Conservation (phyloP, 2,329 filamentous ascomycete species). For the Setomelanomma holmii region DNA sequence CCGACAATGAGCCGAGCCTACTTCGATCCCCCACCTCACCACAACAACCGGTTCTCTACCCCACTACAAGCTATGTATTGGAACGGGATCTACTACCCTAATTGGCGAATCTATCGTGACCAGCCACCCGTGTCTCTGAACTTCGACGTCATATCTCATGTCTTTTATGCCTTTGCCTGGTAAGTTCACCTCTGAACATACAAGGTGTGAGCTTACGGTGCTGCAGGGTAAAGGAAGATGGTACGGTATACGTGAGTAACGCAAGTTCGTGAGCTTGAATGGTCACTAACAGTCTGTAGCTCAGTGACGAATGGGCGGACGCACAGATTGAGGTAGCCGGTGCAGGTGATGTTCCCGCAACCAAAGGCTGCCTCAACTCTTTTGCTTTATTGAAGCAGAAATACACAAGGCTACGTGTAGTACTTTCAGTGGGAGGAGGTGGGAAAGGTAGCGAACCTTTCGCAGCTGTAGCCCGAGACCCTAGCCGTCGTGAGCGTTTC, state of each 20-base stretch:
- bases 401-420: conserved; percentile 74
- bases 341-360: conserved; percentile 40
- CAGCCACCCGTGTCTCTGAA: conserved; percentile 77
- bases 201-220: conserved; percentile 25
- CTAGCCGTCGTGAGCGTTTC: conserved; percentile 71
- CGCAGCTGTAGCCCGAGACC: conserved; percentile 68
- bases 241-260: conserved; percentile 73
- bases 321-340: conserved; percentile 75
- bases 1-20: conserved; percentile 41
- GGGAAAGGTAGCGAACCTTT: conserved; percentile 71
- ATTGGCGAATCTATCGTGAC: conserved; percentile 74
- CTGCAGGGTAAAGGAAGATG: conserved; percentile 70
- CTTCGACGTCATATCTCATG: conserved; percentile 77
- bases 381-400: conserved; percentile 75
- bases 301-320: conserved; percentile 83
- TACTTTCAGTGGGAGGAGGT: conserved; percentile 80
- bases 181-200: conserved; percentile 37
- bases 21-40: conserved; percentile 26
- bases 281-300: conserved; percentile 55
- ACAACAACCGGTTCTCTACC: conserved; percentile 38
- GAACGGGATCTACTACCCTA: conserved; percentile 88
- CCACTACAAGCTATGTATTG: conserved; percentile 50
- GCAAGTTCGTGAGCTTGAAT: conserved; percentile 16
- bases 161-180: conserved; percentile 83
- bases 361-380: conserved; percentile 68